A percentile compares a stretch with the other conserved stretches of the same genome.
phyloP scores from a whole-genome alignment of 345 rosid genomes.

The Lepidium aucheri region DNA sequence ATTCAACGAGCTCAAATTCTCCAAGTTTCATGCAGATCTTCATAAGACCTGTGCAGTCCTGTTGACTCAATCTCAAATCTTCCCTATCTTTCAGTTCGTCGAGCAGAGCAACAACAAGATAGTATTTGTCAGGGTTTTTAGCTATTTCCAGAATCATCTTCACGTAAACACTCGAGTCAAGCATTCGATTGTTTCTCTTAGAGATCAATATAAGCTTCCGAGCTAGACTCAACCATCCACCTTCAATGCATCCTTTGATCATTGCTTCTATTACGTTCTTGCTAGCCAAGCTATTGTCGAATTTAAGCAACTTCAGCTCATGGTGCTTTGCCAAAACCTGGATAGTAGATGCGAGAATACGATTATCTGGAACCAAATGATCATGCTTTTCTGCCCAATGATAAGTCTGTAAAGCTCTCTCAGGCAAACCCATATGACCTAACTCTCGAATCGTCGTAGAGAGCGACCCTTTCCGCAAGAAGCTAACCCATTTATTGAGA shows the following conservation, averaged over 20 bases:
- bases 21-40: constrained; percentile 57
- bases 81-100: constrained; percentile 66
- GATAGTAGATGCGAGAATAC: constrained; percentile 53
- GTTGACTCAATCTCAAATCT: constrained; percentile 55
- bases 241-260: constrained; percentile 62
- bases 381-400: constrained; percentile 75
- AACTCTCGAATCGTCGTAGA: constrained; percentile 65
- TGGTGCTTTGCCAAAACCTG: constrained; percentile 66
- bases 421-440: constrained; percentile 76
- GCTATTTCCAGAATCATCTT: constrained; percentile 66
- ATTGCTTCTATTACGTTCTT: constrained; percentile 74
- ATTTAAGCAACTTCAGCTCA: constrained; percentile 52
- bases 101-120: constrained; percentile 39
- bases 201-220: constrained; percentile 56
- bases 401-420: constrained; percentile 71
- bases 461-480: constrained; percentile 68
- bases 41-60: constrained; percentile 79
- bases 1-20: constrained; percentile 54
- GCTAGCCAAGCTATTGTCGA: constrained; percentile 45
- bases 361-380: constrained; percentile 60
- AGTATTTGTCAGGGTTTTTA: constrained; percentile 62
- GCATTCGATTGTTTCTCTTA: constrained; percentile 42
- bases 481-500: constrained; percentile 47
- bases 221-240: constrained; percentile 59
- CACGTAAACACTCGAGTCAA: constrained; percentile 59